Percentiles rank a stretch among this genome's conserved stretches.
Conservation (phyloP, 495 filamentous ascomycete species). For the Cercophora samala region DNA sequence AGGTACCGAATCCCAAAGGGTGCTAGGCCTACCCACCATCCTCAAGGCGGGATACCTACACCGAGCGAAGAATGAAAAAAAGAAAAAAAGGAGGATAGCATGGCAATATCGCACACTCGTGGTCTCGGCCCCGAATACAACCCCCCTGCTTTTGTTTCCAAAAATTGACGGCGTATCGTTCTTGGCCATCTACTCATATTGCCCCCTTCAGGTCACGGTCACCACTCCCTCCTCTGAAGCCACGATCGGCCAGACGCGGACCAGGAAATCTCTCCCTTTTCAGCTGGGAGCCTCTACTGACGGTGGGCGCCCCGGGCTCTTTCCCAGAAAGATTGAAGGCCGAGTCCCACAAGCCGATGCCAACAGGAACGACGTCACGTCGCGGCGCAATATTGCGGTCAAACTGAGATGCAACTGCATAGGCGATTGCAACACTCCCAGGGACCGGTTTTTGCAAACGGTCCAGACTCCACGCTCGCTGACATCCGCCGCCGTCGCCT, state of each 20-base stretch:
- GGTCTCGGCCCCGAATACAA: constrained; percentile 24
- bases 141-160: constrained; percentile 21
- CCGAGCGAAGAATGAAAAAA: constrained; percentile 9
- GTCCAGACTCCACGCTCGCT: constrained; percentile 13
- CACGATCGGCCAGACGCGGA: constrained; percentile 1
- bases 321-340: constrained; percentile 1
- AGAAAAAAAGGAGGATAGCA: constrained; percentile 10
- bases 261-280: neutral
- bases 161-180: constrained; percentile 19
- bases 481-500: constrained; percentile 13
- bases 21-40: constrained; percentile 10
- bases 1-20: neutral
- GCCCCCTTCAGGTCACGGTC: constrained; percentile 1
- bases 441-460: constrained; percentile 14
- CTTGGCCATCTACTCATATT: neutral
- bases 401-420: constrained; percentile 25
- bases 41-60: constrained; percentile 16
- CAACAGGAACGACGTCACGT: constrained; percentile 12
- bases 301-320: constrained; percentile 11
- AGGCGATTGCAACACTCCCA: constrained; percentile 31
- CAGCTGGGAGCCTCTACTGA: neutral
- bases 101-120: constrained; percentile 25
- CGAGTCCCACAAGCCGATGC: constrained; percentile 12
- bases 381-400: constrained; percentile 19
- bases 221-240: neutral